These are phyloP conservation scores for Aspergillus ochraceus DNA, from an alignment of 2,329 filamentous ascomycete species.

Conservation along the genomic window DNA sequence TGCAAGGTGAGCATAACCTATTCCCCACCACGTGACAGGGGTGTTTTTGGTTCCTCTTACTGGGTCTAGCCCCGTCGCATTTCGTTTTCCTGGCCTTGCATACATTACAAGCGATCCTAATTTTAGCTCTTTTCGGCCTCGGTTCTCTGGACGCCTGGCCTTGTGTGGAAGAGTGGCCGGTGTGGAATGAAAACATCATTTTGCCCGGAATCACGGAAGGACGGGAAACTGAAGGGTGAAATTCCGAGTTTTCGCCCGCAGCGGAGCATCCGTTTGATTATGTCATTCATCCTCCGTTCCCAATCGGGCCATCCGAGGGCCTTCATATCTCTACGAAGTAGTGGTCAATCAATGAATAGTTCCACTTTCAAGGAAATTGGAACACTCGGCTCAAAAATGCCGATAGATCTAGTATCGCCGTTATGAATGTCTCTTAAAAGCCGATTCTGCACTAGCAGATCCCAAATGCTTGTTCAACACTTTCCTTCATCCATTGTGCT, in stretches of 20 bases:
- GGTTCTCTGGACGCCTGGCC: neutral
- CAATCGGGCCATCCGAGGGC: neutral
- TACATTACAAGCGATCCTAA: neutral
- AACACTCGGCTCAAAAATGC: neutral
- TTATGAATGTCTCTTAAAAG: neutral
- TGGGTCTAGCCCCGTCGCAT: neutral
- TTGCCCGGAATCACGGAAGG: neutral
- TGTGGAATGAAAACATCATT: neutral
- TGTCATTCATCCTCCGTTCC: neutral
- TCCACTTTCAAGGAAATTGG: neutral
- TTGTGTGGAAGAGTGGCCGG: neutral
- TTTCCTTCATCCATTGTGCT: too few relatives aligned
- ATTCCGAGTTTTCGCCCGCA: neutral
- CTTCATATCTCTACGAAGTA: too few relatives aligned
- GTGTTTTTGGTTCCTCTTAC: neutral
- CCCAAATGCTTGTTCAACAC: too few relatives aligned
- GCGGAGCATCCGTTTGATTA: neutral
- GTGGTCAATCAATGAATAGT: neutral
- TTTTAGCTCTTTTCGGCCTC: neutral
- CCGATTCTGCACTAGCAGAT: too few relatives aligned
- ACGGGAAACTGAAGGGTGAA: neutral
- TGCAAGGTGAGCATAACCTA: neutral
- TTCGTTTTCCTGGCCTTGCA: neutral
- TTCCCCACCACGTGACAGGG: constrained; percentile 1
- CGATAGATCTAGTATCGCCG: neutral